Percentiles rank a stretch among this genome's conserved stretches.
These are phyloP conservation scores for Dinochytrium kinnereticum DNA, from an alignment of 371 early-diverging fungal genomes.

Conservation along the genomic window DNA sequence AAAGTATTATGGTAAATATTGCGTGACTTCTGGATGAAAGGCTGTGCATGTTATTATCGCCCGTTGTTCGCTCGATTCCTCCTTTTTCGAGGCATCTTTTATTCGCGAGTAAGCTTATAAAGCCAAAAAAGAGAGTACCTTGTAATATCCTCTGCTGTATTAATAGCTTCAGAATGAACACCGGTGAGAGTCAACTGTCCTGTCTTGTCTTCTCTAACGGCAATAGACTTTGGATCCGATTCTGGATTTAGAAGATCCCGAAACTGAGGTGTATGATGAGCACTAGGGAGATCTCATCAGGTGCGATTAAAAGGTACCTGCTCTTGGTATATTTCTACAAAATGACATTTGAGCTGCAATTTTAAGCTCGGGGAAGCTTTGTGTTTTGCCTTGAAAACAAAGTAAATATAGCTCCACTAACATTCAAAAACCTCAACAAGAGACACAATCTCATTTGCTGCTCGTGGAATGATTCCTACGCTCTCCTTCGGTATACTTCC, in stretches of 20 bases:
- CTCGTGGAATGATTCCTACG: slow-evolving; percentile 50
- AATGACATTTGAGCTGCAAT: slow-evolving; percentile 36
- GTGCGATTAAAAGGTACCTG: no score
- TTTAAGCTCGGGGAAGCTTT: slow-evolving; percentile 20
- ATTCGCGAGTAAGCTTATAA: background rate
- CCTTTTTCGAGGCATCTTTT: slow-evolving; percentile 45
- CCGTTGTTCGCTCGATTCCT: slow-evolving; percentile 48
- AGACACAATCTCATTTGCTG: slow-evolving; percentile 40
- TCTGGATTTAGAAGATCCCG: slow-evolving; percentile 47
- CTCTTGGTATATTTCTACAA: slow-evolving; percentile 58
- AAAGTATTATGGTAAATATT: slow-evolving; percentile 49
- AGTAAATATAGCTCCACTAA: background rate
- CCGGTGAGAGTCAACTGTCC: slow-evolving; percentile 47
- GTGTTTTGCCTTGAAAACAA: slow-evolving; percentile 11
- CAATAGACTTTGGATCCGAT: slow-evolving; percentile 41
- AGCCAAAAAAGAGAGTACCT: slow-evolving; percentile 10
- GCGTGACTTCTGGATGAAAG: slow-evolving; percentile 50
- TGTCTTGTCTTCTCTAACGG: slow-evolving; percentile 45
- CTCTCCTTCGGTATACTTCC: slow-evolving; percentile 22
- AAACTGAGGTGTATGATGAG: no score
- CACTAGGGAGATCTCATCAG: no score
- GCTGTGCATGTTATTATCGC: slow-evolving; percentile 52
- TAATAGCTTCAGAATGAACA: slow-evolving; percentile 35
- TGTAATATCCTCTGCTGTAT: slow-evolving; percentile 27
- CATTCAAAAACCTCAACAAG: background rate